phyloP scores from a whole-genome alignment of 257 asterid species.

The Misopates orontium region DNA sequence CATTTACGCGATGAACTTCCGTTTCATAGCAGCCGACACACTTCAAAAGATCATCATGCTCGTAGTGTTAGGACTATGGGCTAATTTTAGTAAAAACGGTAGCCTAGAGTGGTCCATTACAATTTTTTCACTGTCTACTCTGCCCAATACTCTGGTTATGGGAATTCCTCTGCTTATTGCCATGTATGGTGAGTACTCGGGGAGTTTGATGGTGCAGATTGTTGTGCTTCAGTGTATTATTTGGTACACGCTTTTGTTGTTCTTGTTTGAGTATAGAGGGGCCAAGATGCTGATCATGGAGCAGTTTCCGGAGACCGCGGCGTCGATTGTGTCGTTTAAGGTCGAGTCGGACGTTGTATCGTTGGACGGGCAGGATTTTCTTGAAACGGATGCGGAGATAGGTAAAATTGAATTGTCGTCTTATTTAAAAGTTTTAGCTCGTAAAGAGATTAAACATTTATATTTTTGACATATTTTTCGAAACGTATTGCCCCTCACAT shows the following conservation, averaged over 20 bases:
- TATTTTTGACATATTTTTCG: no score
- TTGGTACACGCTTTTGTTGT: constrained; percentile 82
- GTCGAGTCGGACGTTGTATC: constrained; percentile 95
- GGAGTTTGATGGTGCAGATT: constrained; percentile 82
- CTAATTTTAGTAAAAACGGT: constrained; percentile 66
- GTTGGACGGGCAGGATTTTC: constrained; percentile 86
- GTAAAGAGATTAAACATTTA: no score
- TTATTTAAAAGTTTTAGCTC: no score
- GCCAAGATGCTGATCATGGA: constrained; percentile 84
- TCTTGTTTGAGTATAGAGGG: constrained; percentile 79
- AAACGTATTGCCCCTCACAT: no score
- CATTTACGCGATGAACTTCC: constrained; percentile 77
- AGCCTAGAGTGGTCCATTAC: constrained; percentile 91
- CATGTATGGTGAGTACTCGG: constrained; percentile 74
- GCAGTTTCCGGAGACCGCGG: constrained; percentile 91
- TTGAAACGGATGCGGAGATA: constrained; percentile 86
- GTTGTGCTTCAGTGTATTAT: constrained; percentile 88
- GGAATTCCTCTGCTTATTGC: constrained; percentile 85
- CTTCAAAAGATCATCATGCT: constrained; percentile 85
- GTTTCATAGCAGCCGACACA: constrained; percentile 84
- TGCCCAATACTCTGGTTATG: constrained; percentile 91
- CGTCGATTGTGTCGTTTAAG: constrained; percentile 78
- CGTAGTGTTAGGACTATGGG: constrained; percentile 57
- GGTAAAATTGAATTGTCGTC: constrained; percentile 34
- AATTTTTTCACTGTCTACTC: constrained; percentile 75